Base-by-base conservation (phyloP, 129 eudicot genomes). In the Calendula officinalis region DNA sequence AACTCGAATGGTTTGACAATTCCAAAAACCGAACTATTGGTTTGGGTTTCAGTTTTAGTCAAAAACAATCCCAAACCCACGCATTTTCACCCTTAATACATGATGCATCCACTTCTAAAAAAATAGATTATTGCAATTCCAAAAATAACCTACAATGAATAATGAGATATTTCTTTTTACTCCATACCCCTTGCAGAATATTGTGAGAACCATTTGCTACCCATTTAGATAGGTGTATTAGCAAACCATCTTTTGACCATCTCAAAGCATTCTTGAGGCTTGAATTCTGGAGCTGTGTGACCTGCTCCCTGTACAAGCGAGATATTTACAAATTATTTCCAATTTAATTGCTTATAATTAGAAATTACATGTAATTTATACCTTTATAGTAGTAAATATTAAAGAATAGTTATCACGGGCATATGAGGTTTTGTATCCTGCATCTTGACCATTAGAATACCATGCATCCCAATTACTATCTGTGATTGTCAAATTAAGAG, bases 201-300 rank as follows among this genome's bases (percentile, higher is more conserved):
- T 22, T 22, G n/a, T 22, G 30, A 22, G 1, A 22, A 22, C 30
- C 30, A 22, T 22, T 22, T 22, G 30, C 30, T 22, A 22, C 30
- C 30, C 30, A 22, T 22, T 55, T 62, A 46, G 48, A 56, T 55
- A 2, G 63, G 63, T 32, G 10, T 41, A 42, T 67, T 43, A 30
- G 72, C 72, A 36, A 70, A 70, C 75, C 68, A 70, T 33, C 68
- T 60, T 49, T 60, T 32, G n/a, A 60, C 68, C 75, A 70, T 47
- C 41, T 60, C 68, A 38, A 70, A 70, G 63, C 68, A 70, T 60
- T 70, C 75, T 6, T 51, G 42, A 6, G 75, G 64, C 60, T 59
- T 70, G 44, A 58, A 70, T 41, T 70, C 75, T 30, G 60, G 60
- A 38, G 75, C 75, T n/a, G 75, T 70, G 35, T 70, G 75, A 12